phyloP scores from a whole-genome alignment of 2,329 filamentous ascomycete genomes.

The Berkeleyomyces rouxiae region DNA sequence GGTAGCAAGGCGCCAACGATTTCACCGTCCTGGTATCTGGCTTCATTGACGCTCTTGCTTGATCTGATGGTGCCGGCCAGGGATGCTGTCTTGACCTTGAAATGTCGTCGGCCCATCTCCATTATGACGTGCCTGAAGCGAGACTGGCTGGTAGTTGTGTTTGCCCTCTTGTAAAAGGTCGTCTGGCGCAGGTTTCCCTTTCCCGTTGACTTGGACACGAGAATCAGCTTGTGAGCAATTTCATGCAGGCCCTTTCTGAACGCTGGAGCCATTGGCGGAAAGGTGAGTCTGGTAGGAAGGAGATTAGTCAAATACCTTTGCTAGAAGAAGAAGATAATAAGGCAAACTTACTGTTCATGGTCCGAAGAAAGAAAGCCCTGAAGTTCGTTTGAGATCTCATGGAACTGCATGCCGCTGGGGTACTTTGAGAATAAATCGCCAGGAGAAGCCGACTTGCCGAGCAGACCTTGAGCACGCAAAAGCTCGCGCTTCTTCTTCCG shows the following conservation, averaged over 20 bases:
- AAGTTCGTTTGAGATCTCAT: slow-evolving; percentile 58
- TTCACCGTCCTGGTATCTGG: slow-evolving; percentile 49
- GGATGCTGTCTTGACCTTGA: slow-evolving; percentile 5
- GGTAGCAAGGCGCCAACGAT: slow-evolving; percentile 72
- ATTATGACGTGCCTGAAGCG: neutral
- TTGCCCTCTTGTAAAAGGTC: slow-evolving; percentile 36
- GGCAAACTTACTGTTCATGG: slow-evolving; percentile 39
- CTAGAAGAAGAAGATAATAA: neutral
- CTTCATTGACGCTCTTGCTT: slow-evolving; percentile 15
- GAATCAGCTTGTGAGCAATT: slow-evolving; percentile 53
- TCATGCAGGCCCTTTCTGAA: slow-evolving; percentile 68
- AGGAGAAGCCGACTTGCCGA: slow-evolving; percentile 50
- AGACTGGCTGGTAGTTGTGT: neutral
- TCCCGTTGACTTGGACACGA: slow-evolving; percentile 75
- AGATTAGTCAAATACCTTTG: neutral
- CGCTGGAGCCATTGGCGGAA: slow-evolving; percentile 72
- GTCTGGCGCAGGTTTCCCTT: slow-evolving; percentile 57
- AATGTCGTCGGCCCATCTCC: slow-evolving; percentile 1
- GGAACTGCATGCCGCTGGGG: slow-evolving; percentile 16
- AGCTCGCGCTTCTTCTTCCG: slow-evolving; percentile 55
- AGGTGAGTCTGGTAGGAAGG: slow-evolving; percentile 36
- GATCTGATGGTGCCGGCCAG: neutral
- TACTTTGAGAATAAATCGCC: slow-evolving; percentile 47
- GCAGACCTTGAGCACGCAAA: slow-evolving; percentile 46
- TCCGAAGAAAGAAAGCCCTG: slow-evolving; percentile 49